Base-by-base conservation (phyloP, 1,284 basidiomycete genomes). In the Stygiomarasmius scandens region DNA sequence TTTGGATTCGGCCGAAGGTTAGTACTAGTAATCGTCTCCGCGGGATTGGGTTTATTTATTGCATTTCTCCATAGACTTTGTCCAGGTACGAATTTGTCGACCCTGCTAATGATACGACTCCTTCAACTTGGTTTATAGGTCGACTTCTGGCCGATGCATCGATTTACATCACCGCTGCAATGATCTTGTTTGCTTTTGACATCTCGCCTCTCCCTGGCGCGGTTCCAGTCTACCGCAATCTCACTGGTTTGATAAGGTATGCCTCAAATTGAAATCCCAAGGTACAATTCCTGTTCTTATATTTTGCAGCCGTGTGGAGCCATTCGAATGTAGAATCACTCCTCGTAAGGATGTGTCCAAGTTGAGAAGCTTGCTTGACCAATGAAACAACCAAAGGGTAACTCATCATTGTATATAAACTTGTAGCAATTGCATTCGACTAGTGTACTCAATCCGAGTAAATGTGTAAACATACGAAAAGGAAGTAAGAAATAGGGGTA, bases 1-100 rank as follows among this genome's bases (percentile, higher is more conserved):
- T 54, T 54, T n/a, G 53, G 53, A 25, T 46, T 54, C n/a, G 53
- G 53, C n/a, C 24, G 53, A 32, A 46, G 53, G 53, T 48, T 14
- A 34, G n/a, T 41, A n/a, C 4, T 6, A 32, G 12, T 32, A 41
- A 16, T 19, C 32, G 32, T 34, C 14, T 34, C 8, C 32, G 8
- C 32, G 14, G 32, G 14, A 34, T 8, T 34, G 32, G 8, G 14
- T 8, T 34, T n/a, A n/a, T 14, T 34, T 8, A 34, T 34, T 34
- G 32, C 32, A 34, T 41, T 41, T 12, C n/a, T 41, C 16, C n/a
- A 41, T 41, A 41, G 38, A 41, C 4, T 41, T 41, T 41, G 38
- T n/a, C 38, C 38, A 41, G 38, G 38, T 41, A 41, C 5, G 29
- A 5, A 19, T 41, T 41, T n/a, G n/a, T n/a, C n/a, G n/a, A n/a